Base-by-base conservation (phyloP, 345 rosid genomes). In the Syzygium grande region DNA sequence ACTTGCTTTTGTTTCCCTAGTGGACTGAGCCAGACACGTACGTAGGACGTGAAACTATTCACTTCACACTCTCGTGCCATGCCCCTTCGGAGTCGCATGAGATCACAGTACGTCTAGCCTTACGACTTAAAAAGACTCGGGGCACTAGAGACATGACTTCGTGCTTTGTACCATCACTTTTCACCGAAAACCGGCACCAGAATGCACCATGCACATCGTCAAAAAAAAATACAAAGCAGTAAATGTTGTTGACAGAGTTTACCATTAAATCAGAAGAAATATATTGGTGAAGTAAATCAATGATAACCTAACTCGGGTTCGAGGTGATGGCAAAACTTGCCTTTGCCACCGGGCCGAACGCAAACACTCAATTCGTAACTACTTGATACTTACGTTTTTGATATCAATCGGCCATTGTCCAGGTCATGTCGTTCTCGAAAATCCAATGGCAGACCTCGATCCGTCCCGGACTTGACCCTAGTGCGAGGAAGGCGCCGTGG, bases 381-480 rank as follows among this genome's bases (percentile, higher is more conserved):
- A 7, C 53, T 51, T 0, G 4, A 5, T 43, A 34, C 59, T 30
- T 53, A 23, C 86, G 3, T 52, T 56, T 56, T 41, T 11, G 2
- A 11, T 49, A 23, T 83, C 73, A 90, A 89, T 94, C 96, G 1
- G 93, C 91, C 2, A 87, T 84, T 16, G 92, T 92, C 98, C 98
- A 96, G 21, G 94, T 95, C 96, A 97, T 86, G 86, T 97, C 98
- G 88, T 95, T 95, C 90, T 97, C 95, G 63, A 97, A 97, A 41
- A 97, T 97, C 99, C 99, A 96, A 87, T 96, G 99, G 46, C 99
- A 96, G 3, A 95, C 96, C 88, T 96, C 98, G 34, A 94, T 94
- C 87, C 79, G 91, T 85, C 98, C 99, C 5, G 99, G 99, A 65
- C 94, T 91, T 63, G 94, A 92, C 22, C 98, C 97, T 46, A 97